These are phyloP conservation scores for Talaromyces proteolyticus DNA, from an alignment of 495 filamentous ascomycete genomes.

Conservation along the genomic window DNA sequence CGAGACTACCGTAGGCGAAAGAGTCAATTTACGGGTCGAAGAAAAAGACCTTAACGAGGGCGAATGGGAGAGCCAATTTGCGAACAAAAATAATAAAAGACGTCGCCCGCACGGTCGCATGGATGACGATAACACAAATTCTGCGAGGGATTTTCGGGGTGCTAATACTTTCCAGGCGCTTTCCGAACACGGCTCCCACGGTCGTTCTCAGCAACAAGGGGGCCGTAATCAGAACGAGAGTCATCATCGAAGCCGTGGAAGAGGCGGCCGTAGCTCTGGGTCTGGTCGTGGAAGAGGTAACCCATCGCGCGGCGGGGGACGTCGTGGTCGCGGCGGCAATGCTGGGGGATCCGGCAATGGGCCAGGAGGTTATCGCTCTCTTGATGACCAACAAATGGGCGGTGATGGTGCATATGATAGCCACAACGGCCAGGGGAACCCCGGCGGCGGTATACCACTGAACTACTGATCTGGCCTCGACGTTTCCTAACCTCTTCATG, in stretches of 20 bases:
- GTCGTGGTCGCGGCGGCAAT: constrained; percentile 4
- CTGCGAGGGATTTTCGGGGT: constrained; percentile 1
- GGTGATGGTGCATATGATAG: not conserved
- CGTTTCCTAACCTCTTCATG: too few relatives aligned
- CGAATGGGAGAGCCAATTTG: constrained; percentile 50
- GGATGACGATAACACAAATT: constrained; percentile 25
- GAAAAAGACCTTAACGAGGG: constrained; percentile 51
- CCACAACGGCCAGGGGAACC: not conserved
- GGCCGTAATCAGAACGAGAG: not conserved
- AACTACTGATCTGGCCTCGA: constrained; percentile 5
- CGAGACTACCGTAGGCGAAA: constrained; percentile 80
- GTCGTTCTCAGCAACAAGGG: not conserved
- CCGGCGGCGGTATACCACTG: constrained; percentile 2
- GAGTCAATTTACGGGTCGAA: constrained; percentile 74
- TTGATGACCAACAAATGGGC: constrained; percentile 2
- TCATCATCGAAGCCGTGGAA: not conserved
- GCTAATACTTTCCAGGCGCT: constrained; percentile 3
- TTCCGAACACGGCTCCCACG: not conserved
- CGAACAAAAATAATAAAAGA: constrained; percentile 47
- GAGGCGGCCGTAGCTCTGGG: constrained; percentile 6
- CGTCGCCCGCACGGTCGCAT: constrained; percentile 23
- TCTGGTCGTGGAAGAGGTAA: constrained; percentile 1
- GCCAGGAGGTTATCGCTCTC: constrained; percentile 1
- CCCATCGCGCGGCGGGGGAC: constrained; percentile 3
- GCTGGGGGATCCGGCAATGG: not conserved